These are phyloP conservation scores for Ilyonectria sp. DNA, from an alignment of 2,329 filamentous ascomycete genomes.

Conservation along the genomic window DNA sequence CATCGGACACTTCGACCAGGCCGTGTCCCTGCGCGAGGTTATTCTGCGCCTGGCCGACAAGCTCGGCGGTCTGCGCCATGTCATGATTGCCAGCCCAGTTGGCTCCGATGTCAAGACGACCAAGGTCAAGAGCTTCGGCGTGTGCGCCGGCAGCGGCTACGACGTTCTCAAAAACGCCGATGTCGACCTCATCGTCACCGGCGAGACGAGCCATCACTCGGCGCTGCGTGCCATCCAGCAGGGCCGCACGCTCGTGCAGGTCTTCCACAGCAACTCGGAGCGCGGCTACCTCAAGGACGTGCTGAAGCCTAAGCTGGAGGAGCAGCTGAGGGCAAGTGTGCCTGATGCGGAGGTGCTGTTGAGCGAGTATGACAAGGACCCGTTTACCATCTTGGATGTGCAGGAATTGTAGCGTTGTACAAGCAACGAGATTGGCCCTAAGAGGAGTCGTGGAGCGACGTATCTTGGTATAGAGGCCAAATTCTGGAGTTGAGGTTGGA, in stretches of 20 bases:
- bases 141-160: slow-evolving; percentile 92
- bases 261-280: slow-evolving; percentile 96
- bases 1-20: slow-evolving; percentile 58
- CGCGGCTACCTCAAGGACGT: slow-evolving; percentile 83
- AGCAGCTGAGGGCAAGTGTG: slow-evolving; percentile 66
- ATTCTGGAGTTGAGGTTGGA: slow-evolving; percentile 19
- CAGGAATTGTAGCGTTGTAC: slow-evolving; percentile 51
- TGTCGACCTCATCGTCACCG: slow-evolving; percentile 89
- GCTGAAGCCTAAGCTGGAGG: slow-evolving; percentile 76
- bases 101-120: slow-evolving; percentile 54
- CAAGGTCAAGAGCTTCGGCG: slow-evolving; percentile 79
- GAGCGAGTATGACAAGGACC: slow-evolving; percentile 87
- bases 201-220: slow-evolving; percentile 94
- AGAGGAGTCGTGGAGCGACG: background rate
- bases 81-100: slow-evolving; percentile 68
- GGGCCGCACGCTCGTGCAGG: slow-evolving; percentile 84
- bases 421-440: background rate
- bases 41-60: slow-evolving; percentile 72
- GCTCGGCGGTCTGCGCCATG: slow-evolving; percentile 74
- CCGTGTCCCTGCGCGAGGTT: slow-evolving; percentile 60
- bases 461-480: slow-evolving; percentile 6
- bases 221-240: slow-evolving; percentile 88
- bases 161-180: slow-evolving; percentile 78
- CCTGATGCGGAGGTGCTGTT: slow-evolving; percentile 75
- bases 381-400: slow-evolving; percentile 82